Evolutionary conservation across 805 yeast species (phyloP).

Genomic region (Yamadazyma sp.): DNA sequence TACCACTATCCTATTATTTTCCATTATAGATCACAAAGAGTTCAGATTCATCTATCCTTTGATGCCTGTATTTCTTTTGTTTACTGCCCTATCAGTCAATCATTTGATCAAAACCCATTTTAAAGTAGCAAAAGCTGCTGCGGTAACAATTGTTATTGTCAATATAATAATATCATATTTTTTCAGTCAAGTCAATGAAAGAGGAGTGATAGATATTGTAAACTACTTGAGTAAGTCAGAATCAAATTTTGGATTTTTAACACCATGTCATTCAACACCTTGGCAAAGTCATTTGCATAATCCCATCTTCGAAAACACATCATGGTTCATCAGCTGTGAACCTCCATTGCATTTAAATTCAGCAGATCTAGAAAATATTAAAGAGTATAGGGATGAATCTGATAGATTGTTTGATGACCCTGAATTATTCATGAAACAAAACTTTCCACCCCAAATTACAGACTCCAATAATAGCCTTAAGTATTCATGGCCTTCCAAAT

Average conservation of each 20-base stretch:
- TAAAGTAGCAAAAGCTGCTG: background rate
- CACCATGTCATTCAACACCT: constrained; percentile 98
- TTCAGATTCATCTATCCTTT: constrained; percentile 85
- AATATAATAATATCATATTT: constrained; percentile 46
- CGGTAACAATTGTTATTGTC: constrained; percentile 17
- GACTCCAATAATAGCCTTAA: background rate
- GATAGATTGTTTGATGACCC: constrained; percentile 78
- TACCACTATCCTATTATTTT: constrained; percentile 53
- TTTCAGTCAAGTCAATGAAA: constrained; percentile 71
- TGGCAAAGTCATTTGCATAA: constrained; percentile 84
- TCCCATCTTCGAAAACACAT: constrained; percentile 29
- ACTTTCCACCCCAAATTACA: constrained; percentile 41
- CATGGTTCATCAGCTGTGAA: constrained; percentile 86
- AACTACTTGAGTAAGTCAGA: constrained; percentile 43
- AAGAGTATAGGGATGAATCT: constrained; percentile 75
- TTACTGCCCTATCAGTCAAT: constrained; percentile 43
- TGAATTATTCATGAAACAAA: constrained; percentile 44
- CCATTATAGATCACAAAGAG: constrained; percentile 80
- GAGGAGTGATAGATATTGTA: constrained; percentile 77
- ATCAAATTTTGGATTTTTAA: constrained; percentile 69
- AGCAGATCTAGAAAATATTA: constrained; percentile 22
- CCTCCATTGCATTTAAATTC: constrained; percentile 63
- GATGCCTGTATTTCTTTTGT: constrained; percentile 65
- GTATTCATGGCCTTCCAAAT: constrained; percentile 62
- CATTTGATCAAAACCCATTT: background rate